phyloP scores from a whole-genome alignment of 108 stramenopile species.

The Cyclotella sp. region DNA sequence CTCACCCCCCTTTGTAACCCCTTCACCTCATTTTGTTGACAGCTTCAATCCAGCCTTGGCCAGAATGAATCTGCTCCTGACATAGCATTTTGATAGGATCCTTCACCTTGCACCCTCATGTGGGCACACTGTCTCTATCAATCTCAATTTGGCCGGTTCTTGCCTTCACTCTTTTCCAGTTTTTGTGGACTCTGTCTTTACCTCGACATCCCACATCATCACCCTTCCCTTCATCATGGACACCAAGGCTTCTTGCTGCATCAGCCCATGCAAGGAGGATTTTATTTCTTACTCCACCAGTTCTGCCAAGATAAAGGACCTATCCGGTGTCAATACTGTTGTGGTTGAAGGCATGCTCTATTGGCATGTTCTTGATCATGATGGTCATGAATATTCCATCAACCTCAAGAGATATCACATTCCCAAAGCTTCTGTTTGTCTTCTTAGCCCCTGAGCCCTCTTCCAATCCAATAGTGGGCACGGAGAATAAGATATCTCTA shows the following conservation, averaged over 20 bases:
- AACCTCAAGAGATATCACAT: background rate
- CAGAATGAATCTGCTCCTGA: too few species aligned
- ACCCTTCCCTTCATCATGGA: background rate
- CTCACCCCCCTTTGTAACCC: too few species aligned
- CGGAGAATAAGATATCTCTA: background rate
- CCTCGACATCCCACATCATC: too few species aligned
- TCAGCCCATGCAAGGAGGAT: conserved; percentile 9
- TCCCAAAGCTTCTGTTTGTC: conserved; percentile 1
- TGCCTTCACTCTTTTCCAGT: too few species aligned
- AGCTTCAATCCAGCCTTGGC: too few species aligned
- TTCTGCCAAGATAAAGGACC: background rate
- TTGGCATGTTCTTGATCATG: background rate
- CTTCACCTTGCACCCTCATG: too few species aligned
- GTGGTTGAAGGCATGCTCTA: conserved; percentile 3
- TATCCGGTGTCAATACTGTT: background rate
- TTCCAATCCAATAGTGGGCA: background rate
- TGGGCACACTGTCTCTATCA: too few species aligned
- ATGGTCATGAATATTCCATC: background rate
- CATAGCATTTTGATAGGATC: too few species aligned
- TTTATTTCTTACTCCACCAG: conserved; percentile 14
- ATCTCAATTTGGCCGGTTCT: too few species aligned
- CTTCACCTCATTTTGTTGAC: too few species aligned
- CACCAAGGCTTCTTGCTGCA: background rate
- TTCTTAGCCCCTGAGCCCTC: conserved; percentile 14
- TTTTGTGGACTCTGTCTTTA: too few species aligned